phyloP scores from a whole-genome alignment of 1,284 basidiomycete species.

The Heimioporus retisporus region DNA sequence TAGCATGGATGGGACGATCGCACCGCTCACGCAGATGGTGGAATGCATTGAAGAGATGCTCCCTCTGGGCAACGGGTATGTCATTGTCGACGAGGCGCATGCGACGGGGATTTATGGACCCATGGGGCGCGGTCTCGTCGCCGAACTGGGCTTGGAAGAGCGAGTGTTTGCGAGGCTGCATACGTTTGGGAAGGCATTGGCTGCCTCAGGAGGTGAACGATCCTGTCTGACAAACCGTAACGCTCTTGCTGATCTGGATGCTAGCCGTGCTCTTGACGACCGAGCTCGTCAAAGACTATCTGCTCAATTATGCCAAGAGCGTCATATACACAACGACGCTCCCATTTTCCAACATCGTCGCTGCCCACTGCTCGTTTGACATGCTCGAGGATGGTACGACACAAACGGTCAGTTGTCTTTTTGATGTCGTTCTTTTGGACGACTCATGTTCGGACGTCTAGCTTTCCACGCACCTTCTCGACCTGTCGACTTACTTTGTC shows the following conservation, averaged over 20 bases:
- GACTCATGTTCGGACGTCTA: conserved; percentile 26
- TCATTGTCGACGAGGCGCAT: conserved; percentile 94
- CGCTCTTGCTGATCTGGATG: too few species aligned
- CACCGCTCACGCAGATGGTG: conserved; percentile 78
- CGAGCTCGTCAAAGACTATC: conserved; percentile 80
- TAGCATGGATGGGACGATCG: conserved; percentile 96
- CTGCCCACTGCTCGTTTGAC: conserved; percentile 83
- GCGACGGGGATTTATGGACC: conserved; percentile 86
- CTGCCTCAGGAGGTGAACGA: conserved; percentile 81
- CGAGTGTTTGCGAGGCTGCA: conserved; percentile 74
- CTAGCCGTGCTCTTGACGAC: conserved; percentile 85
- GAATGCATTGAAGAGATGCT: conserved; percentile 67
- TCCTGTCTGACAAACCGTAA: neutral
- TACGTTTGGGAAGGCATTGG: conserved; percentile 79
- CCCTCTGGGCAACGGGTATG: conserved; percentile 69
- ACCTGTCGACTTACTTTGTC: conserved; percentile 53
- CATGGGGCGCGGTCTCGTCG: conserved; percentile 79
- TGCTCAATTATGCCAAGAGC: conserved; percentile 94
- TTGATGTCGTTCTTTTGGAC: neutral
- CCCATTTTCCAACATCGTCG: conserved; percentile 79
- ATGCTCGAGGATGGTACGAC: conserved; percentile 78
- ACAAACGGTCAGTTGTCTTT: conserved; percentile 53
- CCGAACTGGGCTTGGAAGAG: conserved; percentile 69
- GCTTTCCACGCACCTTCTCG: conserved; percentile 55
- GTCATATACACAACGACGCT: conserved; percentile 92